Conservation (phyloP, 805 yeast species). For the Wickerhamomyces strasburgensis region DNA sequence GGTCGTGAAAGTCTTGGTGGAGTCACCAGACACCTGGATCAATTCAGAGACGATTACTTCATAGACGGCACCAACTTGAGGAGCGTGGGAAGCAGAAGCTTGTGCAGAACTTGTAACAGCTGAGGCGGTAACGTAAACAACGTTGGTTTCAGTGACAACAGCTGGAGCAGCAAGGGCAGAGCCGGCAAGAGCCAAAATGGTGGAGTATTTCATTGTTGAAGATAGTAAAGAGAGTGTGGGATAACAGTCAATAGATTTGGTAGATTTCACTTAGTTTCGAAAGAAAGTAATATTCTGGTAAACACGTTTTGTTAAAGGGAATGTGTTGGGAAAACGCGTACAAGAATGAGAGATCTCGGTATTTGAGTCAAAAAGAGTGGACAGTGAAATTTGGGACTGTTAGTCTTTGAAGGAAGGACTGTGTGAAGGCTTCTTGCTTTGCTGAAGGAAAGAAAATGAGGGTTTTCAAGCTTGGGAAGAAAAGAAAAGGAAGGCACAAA, state of each 20-base stretch:
- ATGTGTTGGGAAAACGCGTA: too few species aligned
- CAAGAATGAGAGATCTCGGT: too few species aligned
- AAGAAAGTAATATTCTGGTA: too few species aligned
- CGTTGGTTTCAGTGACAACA: slow-evolving; percentile 23
- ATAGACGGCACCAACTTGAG: slow-evolving; percentile 19
- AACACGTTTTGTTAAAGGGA: too few species aligned
- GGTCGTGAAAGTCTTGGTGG: slow-evolving; percentile 18
- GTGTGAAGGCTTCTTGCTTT: too few species aligned
- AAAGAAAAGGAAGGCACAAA: too few species aligned
- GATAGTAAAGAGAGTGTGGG: background rate
- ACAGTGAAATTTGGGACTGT: too few species aligned
- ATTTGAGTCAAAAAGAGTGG: too few species aligned
- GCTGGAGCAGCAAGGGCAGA: slow-evolving; percentile 26
- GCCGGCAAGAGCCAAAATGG: slow-evolving; percentile 21
- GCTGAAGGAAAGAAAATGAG: too few species aligned
- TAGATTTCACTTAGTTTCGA: too few species aligned
- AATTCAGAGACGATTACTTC: slow-evolving; percentile 24
- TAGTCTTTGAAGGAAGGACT: too few species aligned
- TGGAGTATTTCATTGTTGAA: slow-evolving; percentile 23
- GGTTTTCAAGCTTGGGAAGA: too few species aligned
- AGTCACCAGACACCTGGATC: slow-evolving; percentile 17
- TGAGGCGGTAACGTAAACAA: slow-evolving; percentile 23
- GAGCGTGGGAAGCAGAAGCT: slow-evolving; percentile 17
- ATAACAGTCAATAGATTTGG: background rate
- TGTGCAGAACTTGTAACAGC: slow-evolving; percentile 14